A percentile compares a stretch with the other conserved stretches of the same genome.
phyloP scores from a whole-genome alignment of 2,329 filamentous ascomycete species.

The Aspergillus piperis region DNA sequence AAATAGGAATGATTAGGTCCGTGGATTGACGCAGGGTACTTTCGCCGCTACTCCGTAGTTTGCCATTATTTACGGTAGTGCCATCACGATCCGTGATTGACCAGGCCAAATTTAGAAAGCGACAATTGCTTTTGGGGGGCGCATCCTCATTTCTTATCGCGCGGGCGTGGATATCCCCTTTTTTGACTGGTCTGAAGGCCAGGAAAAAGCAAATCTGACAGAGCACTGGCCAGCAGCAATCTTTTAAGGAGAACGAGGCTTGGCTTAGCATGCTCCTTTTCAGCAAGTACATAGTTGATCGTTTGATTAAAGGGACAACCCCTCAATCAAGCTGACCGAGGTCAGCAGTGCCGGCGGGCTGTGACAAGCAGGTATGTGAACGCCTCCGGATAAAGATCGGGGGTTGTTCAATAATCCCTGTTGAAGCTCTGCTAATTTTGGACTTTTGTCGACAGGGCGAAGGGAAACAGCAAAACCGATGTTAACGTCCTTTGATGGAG shows the following conservation, averaged over 20 bases:
- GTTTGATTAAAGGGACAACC: constrained; percentile 13
- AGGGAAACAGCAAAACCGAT: neutral
- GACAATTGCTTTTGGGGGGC: constrained; percentile 13
- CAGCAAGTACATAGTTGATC: constrained; percentile 4
- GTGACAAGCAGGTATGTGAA: constrained; percentile 8
- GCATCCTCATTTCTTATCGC: constrained; percentile 7
- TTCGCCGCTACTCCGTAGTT: constrained; percentile 3
- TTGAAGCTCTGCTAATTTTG: neutral
- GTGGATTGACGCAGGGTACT: constrained; percentile 4
- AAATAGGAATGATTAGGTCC: neutral
- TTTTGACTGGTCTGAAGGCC: constrained; percentile 10
- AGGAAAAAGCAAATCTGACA: constrained; percentile 9
- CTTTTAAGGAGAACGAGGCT: constrained; percentile 11
- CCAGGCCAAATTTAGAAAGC: constrained; percentile 6
- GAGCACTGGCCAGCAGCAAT: constrained; percentile 8
- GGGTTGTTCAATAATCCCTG: neutral
- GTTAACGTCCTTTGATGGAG: neutral
- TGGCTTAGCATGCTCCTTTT: constrained; percentile 9
- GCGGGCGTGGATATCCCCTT: neutral
- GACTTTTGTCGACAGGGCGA: neutral
- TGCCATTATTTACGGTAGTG: constrained; percentile 6
- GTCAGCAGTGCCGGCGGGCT: constrained; percentile 7
- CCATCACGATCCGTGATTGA: neutral
- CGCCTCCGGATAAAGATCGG: neutral
- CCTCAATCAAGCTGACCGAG: neutral